phyloP scores from a whole-genome alignment of 257 asterid genomes.

The Ilex aquifolium region DNA sequence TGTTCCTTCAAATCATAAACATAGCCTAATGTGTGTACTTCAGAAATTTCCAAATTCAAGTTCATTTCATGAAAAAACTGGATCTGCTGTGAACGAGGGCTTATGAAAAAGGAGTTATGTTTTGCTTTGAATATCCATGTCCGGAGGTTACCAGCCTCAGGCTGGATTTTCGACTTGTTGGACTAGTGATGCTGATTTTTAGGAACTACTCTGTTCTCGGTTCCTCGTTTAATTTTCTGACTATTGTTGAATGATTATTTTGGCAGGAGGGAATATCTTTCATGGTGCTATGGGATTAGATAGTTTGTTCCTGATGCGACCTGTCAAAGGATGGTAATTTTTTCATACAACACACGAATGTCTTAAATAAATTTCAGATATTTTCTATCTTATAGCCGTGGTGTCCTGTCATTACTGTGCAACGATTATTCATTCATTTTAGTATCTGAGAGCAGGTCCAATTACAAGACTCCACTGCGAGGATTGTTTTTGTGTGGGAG shows the following conservation, averaged over 20 bases:
- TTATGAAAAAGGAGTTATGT: too few species aligned
- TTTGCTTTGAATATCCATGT: too few species aligned
- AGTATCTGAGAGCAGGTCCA: slow-evolving; percentile 53
- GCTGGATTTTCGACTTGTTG: too few species aligned
- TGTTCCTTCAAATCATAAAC: too few species aligned
- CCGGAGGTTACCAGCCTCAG: too few species aligned
- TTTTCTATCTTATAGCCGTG: not conserved
- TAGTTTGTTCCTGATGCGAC: slow-evolving; percentile 89
- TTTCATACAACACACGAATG: not conserved
- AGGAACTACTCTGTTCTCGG: too few species aligned
- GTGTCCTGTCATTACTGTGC: not conserved
- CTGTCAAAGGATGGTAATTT: slow-evolving; percentile 87
- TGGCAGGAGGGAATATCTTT: slow-evolving; percentile 89
- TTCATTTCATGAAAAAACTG: too few species aligned
- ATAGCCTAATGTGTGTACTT: too few species aligned
- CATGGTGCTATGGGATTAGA: slow-evolving; percentile 95
- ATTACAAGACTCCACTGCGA: slow-evolving; percentile 67
- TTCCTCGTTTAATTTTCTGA: not conserved
- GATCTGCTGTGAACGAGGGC: too few species aligned
- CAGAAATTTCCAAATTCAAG: too few species aligned
- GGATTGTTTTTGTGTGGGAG: slow-evolving; percentile 91
- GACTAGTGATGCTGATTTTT: too few species aligned
- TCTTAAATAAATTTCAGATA: not conserved
- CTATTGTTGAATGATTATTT: not conserved
- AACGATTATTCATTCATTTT: not conserved